Base-by-base conservation (phyloP, 257 asterid genomes). In the Penstemon barbatus region DNA sequence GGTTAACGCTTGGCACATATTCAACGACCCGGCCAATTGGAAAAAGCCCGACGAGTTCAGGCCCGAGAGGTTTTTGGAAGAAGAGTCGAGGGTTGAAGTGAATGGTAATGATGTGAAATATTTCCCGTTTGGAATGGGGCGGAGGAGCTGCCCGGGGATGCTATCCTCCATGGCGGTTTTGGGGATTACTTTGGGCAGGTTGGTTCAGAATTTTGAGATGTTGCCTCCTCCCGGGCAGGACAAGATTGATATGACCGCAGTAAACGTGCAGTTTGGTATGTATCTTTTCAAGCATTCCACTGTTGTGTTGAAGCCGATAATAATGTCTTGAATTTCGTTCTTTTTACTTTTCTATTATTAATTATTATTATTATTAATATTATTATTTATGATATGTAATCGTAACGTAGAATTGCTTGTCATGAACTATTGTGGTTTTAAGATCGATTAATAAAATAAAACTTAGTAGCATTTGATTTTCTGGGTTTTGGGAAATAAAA, bases 121-220 rank as follows among this genome's bases (percentile, higher is more conserved):
- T 56, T 76, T 84, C 12, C 96, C 92, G 0, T 88, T 88, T 9
- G 89, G 96, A 0, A 88, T 84, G 10, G 95, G 95, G 0, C 65
- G 92, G 79, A 82, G 92, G 74, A 88, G 95, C 75, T 88, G 95
- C 77, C 95, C 95, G 0, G 95, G 95, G 41, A 88, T 85, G 5
- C 78, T 88, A 33, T 84, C 84, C 3, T 92, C 95, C 0, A 43
- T 88, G 81, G 90, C 95, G n/a, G 80, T 87, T 37, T 80, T 87
- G 40, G 89, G 90, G 3, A 82, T 88, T 54, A 83, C 88, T 3
- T 42, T 88, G 76, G 96, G 96, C 13, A 80, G 90, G 3, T 54
- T 88, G 70, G 96, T 88, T 38, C 96, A 88, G 84, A 86, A 84
- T 71, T 88, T 88, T 19, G 90, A 88, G 84, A 44, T 88, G 55